Conservation (phyloP, 805 yeast genomes). For the Starmerella apis region DNA sequence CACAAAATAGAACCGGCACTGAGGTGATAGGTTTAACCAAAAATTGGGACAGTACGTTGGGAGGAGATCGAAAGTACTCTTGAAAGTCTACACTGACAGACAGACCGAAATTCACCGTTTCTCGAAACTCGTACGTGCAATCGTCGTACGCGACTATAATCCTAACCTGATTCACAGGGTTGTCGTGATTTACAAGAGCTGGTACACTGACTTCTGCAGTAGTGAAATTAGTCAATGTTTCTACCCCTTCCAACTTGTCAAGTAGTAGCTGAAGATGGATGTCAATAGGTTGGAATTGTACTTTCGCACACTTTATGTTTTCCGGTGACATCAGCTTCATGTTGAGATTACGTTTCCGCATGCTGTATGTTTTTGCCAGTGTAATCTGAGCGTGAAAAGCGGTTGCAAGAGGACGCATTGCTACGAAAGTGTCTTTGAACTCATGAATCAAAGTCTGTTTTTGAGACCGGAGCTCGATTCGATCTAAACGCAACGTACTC, state of each 20-base stretch:
- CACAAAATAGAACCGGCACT: slow-evolving; percentile 46
- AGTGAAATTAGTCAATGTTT: slow-evolving; percentile 12
- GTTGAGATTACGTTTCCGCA: slow-evolving; percentile 21
- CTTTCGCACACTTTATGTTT: slow-evolving; percentile 11
- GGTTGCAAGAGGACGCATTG: slow-evolving; percentile 24
- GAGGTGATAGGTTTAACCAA: slow-evolving; percentile 50
- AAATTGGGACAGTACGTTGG: slow-evolving; percentile 51
- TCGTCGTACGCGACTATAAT: slow-evolving; percentile 27
- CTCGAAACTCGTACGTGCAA: slow-evolving; percentile 24
- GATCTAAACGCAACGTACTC: slow-evolving; percentile 32
- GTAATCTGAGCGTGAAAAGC: slow-evolving; percentile 24
- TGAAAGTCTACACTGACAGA: slow-evolving; percentile 67
- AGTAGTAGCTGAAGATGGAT: slow-evolving; percentile 18
- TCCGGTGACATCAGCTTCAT: slow-evolving; percentile 12
- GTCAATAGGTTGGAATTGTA: slow-evolving; percentile 19
- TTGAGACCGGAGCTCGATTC: slow-evolving; percentile 27
- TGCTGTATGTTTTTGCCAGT: slow-evolving; percentile 18
- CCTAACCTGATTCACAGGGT: slow-evolving; percentile 22
- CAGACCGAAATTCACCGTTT: slow-evolving; percentile 43
- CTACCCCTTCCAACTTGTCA: slow-evolving; percentile 19
- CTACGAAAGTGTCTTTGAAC: slow-evolving; percentile 12
- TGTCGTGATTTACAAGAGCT: slow-evolving; percentile 26
- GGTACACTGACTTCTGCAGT: slow-evolving; percentile 27
- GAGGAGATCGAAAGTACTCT: slow-evolving; percentile 52
- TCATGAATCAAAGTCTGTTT: slow-evolving; percentile 27